Evolutionary conservation across 306 rosid species (phyloP), one percentile per base, ranked within the genome.

Genomic region (Elaeagnus macrophylla): DNA sequence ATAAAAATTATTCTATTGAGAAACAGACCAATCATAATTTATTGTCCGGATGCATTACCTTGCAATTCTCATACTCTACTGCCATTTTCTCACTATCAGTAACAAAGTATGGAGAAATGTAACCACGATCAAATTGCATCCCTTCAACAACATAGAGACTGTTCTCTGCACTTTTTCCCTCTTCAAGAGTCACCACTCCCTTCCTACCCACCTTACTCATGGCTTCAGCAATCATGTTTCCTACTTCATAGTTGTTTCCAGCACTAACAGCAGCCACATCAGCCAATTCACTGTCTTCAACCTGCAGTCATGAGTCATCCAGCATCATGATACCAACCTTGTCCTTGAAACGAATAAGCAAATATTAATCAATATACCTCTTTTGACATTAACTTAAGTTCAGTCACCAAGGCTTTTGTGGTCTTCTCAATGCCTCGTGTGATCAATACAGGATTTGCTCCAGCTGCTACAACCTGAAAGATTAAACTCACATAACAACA

Each of bases 231-330:
- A 93, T 93, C 99, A 93, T 93, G 36, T 74, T 72, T 63, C 99
- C 99, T 0, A 93, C 94, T 67, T 93, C 99, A 48, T 82, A 37
- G 51, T 93, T 93, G 77, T 93, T 93, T 48, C 99, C 99, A 2
- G 99, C 99, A 83, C 99, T 93, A 20, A 93, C 99, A 9, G 99
- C 96, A 32, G 99, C 99, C 59, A 93, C 99, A 66, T 93, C 99
- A 0, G 99, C 96, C 67, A 93, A 68, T 65, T 93, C 99, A 51
- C 94, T 81, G 73, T 93, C 99, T 59, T 93, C 99, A 69, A 93
- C 96, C 99, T 93, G 78, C 56, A 77, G 53, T 25, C 32, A 25
- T 25, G 32, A 1, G 32, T 25, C 32, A 25, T 5, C 4, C 14
- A 45, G 18, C n/a, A 45, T 12, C 7, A 25, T 2, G 32, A 25